Percentiles rank a stretch among this genome's conserved stretches.
Evolutionary conservation across 2,329 filamentous ascomycete species (phyloP).

Genomic region (Aspergillus sp.): DNA sequence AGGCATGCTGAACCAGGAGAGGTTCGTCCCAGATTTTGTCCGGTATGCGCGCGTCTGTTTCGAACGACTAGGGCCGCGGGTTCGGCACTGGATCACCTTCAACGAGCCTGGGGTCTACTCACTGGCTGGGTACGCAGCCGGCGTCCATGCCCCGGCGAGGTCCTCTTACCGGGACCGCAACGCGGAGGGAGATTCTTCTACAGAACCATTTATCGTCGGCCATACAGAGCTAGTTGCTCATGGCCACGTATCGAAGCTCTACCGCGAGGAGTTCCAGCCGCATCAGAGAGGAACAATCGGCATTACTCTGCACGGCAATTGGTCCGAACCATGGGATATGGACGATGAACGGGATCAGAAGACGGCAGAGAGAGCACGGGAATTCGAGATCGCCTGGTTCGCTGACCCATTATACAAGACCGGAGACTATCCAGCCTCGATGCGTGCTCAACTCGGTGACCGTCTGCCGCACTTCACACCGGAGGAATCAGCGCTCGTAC

Average conservation of each 20-base stretch:
- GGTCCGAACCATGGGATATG: slow-evolving; percentile 74
- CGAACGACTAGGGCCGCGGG: slow-evolving; percentile 66
- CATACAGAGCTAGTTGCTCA: slow-evolving; percentile 77
- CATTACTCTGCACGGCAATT: slow-evolving; percentile 77
- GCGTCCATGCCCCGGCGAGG: slow-evolving; percentile 72
- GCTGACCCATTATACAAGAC: slow-evolving; percentile 74
- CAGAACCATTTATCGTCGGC: slow-evolving; percentile 74
- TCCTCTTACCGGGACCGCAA: slow-evolving; percentile 70
- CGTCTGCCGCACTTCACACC: slow-evolving; percentile 70
- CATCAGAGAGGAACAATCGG: slow-evolving; percentile 70
- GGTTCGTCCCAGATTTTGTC: slow-evolving; percentile 75
- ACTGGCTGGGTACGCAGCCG: slow-evolving; percentile 72
- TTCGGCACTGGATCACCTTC: slow-evolving; percentile 83
- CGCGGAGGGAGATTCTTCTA: slow-evolving; percentile 68
- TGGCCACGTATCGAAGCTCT: slow-evolving; percentile 70
- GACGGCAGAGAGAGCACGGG: slow-evolving; percentile 72
- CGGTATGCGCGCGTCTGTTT: slow-evolving; percentile 75
- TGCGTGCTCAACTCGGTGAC: slow-evolving; percentile 75
- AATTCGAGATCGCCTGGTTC: slow-evolving; percentile 81
- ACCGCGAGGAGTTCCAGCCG: slow-evolving; percentile 73
- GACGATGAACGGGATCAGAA: slow-evolving; percentile 68
- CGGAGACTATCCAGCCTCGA: slow-evolving; percentile 74
- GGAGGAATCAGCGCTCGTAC: slow-evolving; percentile 67
- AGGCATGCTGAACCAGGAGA: slow-evolving; percentile 70
- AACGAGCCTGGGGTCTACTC: slow-evolving; percentile 82